These are phyloP conservation scores for Alternaria consortialis DNA, from an alignment of 2,329 filamentous ascomycete species.

Conservation along the genomic window DNA sequence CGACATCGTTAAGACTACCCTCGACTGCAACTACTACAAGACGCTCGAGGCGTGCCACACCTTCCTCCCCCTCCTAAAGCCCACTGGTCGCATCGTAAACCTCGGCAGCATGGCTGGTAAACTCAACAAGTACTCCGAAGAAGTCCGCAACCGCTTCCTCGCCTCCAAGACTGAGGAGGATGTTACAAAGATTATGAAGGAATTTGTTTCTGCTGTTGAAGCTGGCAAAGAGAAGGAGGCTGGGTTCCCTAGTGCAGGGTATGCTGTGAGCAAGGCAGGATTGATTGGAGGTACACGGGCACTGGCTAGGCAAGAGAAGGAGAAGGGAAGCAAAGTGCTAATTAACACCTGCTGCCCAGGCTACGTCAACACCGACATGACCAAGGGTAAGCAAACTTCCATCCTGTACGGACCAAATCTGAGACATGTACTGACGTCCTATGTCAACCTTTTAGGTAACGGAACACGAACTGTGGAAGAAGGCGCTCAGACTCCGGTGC, in stretches of 20 bases:
- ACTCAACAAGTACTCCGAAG: constrained; percentile 58
- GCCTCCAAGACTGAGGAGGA: constrained; percentile 53
- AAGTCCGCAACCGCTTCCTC: constrained; percentile 56
- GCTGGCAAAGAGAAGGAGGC: constrained; percentile 56
- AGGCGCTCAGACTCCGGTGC: constrained; percentile 57
- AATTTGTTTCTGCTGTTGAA: constrained; percentile 59
- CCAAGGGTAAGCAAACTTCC: constrained; percentile 30
- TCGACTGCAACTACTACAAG: constrained; percentile 63
- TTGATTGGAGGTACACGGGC: constrained; percentile 54
- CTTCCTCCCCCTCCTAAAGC: constrained; percentile 58
- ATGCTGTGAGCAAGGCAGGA: constrained; percentile 59
- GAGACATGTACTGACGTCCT: background rate
- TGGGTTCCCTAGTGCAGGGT: constrained; percentile 62
- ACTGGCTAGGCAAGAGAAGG: constrained; percentile 47
- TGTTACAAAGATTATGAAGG: constrained; percentile 59
- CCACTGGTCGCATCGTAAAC: constrained; percentile 59
- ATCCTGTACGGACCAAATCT: background rate
- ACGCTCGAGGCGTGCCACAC: constrained; percentile 57
- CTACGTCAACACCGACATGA: constrained; percentile 60
- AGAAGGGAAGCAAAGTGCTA: constrained; percentile 46
- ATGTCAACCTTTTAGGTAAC: constrained; percentile 24
- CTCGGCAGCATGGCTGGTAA: constrained; percentile 58
- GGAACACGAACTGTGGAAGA: constrained; percentile 53
- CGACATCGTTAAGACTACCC: constrained; percentile 59
- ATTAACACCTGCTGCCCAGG: constrained; percentile 57